Evolutionary conservation across 148 eudicot species (phyloP).

Genomic region (Salicornia ramosissima): DNA sequence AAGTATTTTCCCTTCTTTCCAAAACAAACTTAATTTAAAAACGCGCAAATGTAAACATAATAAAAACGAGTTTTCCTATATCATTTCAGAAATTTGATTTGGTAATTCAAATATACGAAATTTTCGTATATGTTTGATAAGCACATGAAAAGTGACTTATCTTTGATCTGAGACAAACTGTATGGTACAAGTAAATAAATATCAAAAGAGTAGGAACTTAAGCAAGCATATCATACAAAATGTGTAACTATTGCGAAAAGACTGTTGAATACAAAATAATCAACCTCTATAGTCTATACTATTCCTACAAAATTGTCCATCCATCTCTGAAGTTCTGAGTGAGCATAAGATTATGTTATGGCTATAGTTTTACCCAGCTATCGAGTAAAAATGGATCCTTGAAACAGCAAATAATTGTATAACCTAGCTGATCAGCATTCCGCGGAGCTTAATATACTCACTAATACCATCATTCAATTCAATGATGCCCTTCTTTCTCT

Average conservation of each 20-base stretch:
- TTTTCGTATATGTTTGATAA: too few species aligned
- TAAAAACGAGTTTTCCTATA: too few species aligned
- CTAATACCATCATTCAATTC: not conserved
- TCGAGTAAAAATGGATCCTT: not conserved
- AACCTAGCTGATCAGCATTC: not conserved
- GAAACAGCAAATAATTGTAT: not conserved
- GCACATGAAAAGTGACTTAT: too few species aligned
- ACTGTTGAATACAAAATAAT: not conserved
- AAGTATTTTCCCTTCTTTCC: too few species aligned
- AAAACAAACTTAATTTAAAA: too few species aligned
- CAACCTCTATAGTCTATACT: not conserved
- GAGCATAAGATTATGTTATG: not conserved
- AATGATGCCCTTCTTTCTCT: not conserved
- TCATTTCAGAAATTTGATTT: too few species aligned
- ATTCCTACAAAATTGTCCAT: constrained; percentile 8
- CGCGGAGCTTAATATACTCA: not conserved
- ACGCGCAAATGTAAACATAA: too few species aligned
- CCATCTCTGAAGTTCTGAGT: not conserved
- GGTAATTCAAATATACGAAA: too few species aligned
- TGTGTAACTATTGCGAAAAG: not conserved
- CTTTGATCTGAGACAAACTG: not conserved
- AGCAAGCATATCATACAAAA: not conserved
- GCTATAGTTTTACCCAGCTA: not conserved
- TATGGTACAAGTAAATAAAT: too few species aligned
- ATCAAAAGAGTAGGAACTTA: not conserved